Base-by-base conservation (phyloP, 805 yeast species). In the Candida maltosa region DNA sequence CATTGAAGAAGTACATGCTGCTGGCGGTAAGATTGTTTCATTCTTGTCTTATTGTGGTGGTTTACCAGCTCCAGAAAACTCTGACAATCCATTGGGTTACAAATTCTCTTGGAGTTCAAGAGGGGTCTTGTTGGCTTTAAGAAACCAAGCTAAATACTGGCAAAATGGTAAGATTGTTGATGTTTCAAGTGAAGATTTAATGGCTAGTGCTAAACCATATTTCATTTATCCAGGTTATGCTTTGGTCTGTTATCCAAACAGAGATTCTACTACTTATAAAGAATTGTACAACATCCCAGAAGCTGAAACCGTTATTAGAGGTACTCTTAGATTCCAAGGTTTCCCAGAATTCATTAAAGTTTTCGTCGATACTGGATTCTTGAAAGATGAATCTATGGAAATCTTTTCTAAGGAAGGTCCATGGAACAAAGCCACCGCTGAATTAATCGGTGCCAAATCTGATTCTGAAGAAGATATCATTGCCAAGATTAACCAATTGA, bases 61-160 rank as follows among this genome's bases (percentile, higher is more conserved):
- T 54, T 76, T 93, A 56, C 97, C 97, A 47, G 93, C 98, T 21
- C 97, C 98, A 45, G 98, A 91, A 70, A 78, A 83, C 65, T 91
- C 97, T 20, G 95, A 88, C 70, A 93, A 93, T 70, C 98, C 98
- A 39, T 75, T 93, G 60, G 98, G 98, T 51, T 93, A 93, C 80
- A 93, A 93, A 74, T 93, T 93, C 70, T 89, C 97, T 28, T 93
- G 98, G 98, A 87, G 97, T 21, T 89, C 97, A 24, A 82, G 98
- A 68, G 98, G 98, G 68, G 97, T 93, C 27, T 70, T 93, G 57
- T 76, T 93, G 54, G 98, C 98, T 14, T 76, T 93, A 59, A 83
- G 96, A 76, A 94, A 93, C 73, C 70, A 83, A 44, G 98, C 97
- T 45, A 80, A 79, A 52, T 91, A 80, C 73, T 91, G 82, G 78